These are phyloP conservation scores for Fragaria iinumae DNA, from an alignment of 306 rosid genomes.

Conservation along the genomic window DNA sequence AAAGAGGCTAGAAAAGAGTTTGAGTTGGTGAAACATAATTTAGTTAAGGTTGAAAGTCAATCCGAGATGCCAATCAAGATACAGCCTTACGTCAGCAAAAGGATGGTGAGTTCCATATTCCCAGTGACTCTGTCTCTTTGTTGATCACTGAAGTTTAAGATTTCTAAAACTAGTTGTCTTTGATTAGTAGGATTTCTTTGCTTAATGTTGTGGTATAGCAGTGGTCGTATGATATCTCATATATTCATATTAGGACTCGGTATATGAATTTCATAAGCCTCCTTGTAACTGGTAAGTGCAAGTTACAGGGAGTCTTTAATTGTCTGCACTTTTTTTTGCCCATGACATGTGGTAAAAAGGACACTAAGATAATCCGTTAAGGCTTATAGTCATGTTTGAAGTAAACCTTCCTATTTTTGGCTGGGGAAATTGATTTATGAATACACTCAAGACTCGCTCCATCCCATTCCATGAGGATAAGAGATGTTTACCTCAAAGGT, in stretches of 20 bases:
- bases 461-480: background rate
- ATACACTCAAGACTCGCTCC: background rate
- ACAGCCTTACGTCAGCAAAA: constrained; percentile 84
- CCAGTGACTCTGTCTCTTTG: background rate
- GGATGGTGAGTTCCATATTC: constrained; percentile 63
- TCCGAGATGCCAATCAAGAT: constrained; percentile 51
- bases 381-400: background rate
- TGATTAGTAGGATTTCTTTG: background rate
- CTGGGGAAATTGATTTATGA: background rate
- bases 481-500: background rate
- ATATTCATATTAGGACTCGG: background rate
- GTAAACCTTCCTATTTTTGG: background rate
- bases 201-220: background rate
- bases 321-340: background rate
- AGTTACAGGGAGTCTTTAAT: background rate
- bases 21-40: constrained; percentile 65
- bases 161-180: background rate
- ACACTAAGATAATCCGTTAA: background rate
- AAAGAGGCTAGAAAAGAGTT: constrained; percentile 88
- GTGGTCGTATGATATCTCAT: background rate
- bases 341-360: background rate
- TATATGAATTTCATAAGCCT: background rate
- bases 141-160: background rate
- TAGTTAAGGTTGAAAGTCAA: constrained; percentile 47
- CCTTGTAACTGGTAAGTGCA: background rate